Evolutionary conservation across 2,329 filamentous ascomycete genomes (phyloP).

Genomic region (Helicocarpus griseus): DNA sequence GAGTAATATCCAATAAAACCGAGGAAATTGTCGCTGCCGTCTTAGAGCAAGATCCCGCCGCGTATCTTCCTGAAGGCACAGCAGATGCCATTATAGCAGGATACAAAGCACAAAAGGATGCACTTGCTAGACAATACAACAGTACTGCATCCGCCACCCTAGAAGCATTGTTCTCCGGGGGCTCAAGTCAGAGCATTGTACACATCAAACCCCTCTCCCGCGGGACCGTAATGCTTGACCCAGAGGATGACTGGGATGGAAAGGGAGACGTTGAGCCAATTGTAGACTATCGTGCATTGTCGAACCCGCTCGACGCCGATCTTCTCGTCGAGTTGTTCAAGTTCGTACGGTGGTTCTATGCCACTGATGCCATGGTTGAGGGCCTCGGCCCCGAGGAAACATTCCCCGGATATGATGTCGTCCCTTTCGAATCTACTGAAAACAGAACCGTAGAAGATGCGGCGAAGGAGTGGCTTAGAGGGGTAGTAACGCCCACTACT

Average conservation of each 20-base stretch:
- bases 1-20: background rate
- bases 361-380: constrained; percentile 4
- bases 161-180: background rate
- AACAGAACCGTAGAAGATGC: background rate
- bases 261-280: constrained; percentile 19
- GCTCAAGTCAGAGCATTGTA: background rate
- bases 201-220: constrained; percentile 30
- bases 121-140: background rate
- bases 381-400: constrained; percentile 14
- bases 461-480: constrained; percentile 10
- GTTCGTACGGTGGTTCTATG: constrained; percentile 11
- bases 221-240: constrained; percentile 31
- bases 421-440: constrained; percentile 13
- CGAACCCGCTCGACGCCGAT: constrained; percentile 30
- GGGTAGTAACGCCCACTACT: constrained; percentile 24
- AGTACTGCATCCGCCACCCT: background rate
- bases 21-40: background rate
- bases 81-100: background rate
- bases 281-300: constrained; percentile 31
- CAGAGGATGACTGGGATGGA: constrained; percentile 20
- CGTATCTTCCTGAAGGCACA: background rate
- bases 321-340: constrained; percentile 16
- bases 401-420: constrained; percentile 7
- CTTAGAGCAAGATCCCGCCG: background rate
- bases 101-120: background rate